Evolutionary conservation across 805 yeast species (phyloP), one percentile per base, ranked within the genome.

Genomic region (Teunomyces atbi): DNA sequence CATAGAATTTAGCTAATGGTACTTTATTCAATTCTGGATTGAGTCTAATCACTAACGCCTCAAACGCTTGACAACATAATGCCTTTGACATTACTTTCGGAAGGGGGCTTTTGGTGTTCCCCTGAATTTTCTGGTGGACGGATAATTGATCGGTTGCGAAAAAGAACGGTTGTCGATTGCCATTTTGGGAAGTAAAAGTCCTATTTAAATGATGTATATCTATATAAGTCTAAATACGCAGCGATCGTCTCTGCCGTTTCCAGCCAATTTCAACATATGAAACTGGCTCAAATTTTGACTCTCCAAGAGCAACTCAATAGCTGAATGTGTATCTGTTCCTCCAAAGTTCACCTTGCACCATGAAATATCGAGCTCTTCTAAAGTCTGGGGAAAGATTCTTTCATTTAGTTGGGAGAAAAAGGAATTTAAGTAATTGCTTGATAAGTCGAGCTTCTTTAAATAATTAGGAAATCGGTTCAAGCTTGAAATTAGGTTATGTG

Each of bases 21-120:
- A 57, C 27, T 12, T 50, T 38, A 4, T 33, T 42, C 1, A 53
- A 18, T n/a, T 47, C 52, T 6, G 44, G 36, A 21, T 46, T 45
- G 11, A 71, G 49, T 42, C 59, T 50, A 13, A 54, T 44, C 38
- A 56, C 47, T 10, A 71, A 56, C 1, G 65, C 45, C 45, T 70
- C 74, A 48, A 71, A 71, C 2, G 77, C 74, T 41, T 51, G 61
- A 28, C 65, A 58, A 39, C 73, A 70, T 35, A 71, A 64, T 6
- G 74, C 62, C 44, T 62, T 62, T 8, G 73, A 64, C 76, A 67
- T 68, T 28, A 30, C 23, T 16, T 33, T 33, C 5, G 18, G 28
- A 11, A 21, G 15, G 28, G 19, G 15, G 39, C 16, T 4, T 11
- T 12, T 12, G 6, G 18, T n/a, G 6, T 8, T 16, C 26, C 37